Percentiles rank a stretch among this genome's conserved stretches.
Conservation (phyloP, 768 basidiomycete genomes). For the Macrolepiota dolichaula region DNA sequence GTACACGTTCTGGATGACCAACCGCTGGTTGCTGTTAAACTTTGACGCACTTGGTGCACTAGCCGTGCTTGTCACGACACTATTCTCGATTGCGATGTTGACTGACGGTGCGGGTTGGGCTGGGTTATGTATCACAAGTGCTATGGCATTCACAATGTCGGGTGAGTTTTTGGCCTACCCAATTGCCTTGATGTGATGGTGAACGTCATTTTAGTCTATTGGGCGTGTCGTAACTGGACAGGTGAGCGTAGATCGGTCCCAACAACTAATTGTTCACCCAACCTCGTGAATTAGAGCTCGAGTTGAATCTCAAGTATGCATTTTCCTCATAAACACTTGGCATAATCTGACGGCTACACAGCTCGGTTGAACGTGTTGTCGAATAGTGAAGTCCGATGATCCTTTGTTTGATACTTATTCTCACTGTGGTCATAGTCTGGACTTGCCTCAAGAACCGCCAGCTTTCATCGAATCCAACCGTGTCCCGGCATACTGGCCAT, state of each 20-base stretch:
- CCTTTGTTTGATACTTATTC: background rate
- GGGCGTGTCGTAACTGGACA: conserved; percentile 52
- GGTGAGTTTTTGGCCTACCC: conserved; percentile 19
- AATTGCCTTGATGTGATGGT: background rate
- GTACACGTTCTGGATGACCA: conserved; percentile 89
- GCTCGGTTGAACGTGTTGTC: conserved; percentile 86
- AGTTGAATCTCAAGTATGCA: conserved; percentile 72
- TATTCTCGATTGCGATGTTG: conserved; percentile 69
- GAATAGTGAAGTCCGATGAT: conserved; percentile 55
- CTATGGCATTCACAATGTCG: conserved; percentile 47
- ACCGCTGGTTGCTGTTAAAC: conserved; percentile 79
- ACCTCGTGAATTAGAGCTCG: conserved; percentile 43
- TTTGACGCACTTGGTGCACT: conserved; percentile 78
- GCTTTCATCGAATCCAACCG: conserved; percentile 68
- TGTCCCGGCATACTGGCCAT: conserved; percentile 90
- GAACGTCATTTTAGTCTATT: conserved; percentile 32
- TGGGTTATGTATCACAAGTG: conserved; percentile 74
- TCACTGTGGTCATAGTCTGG: conserved; percentile 34
- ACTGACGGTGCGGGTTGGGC: conserved; percentile 56
- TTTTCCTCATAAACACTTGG: background rate
- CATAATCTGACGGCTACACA: conserved; percentile 21
- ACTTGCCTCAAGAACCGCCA: conserved; percentile 83
- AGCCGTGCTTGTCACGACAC: conserved; percentile 69
- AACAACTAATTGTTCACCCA: background rate
- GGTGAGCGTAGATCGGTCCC: conserved; percentile 19